A percentile compares a stretch with the other conserved stretches of the same genome.
Evolutionary conservation across 441 rosid genomes (phyloP).

Genomic region (California macrophylla): DNA sequence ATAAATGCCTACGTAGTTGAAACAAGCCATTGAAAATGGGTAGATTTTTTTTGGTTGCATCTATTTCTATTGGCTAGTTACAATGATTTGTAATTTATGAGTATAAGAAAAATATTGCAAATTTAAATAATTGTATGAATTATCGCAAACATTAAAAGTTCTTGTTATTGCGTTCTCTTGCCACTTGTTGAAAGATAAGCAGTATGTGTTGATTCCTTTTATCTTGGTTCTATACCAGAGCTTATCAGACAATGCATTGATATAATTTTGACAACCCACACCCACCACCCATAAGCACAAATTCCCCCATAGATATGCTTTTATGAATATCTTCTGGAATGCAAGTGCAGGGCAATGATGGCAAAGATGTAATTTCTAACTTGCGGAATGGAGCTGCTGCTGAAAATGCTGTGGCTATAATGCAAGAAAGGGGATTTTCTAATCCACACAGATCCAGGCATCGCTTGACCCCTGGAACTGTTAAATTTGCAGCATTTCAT

Average conservation of each 20-base stretch:
- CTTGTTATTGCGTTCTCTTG: neutral
- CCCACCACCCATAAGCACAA: neutral
- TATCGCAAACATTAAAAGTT: neutral
- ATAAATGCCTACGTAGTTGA: too few relatives aligned
- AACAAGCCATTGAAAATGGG: too few relatives aligned
- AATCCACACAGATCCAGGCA: slow-evolving; percentile 70
- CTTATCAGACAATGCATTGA: neutral
- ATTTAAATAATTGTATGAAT: too few relatives aligned
- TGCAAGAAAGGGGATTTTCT: slow-evolving; percentile 76
- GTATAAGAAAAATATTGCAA: too few relatives aligned
- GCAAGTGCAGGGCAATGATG: slow-evolving; percentile 46
- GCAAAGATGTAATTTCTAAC: slow-evolving; percentile 53
- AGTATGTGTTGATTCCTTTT: neutral
- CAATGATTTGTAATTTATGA: too few relatives aligned
- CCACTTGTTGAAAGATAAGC: neutral
- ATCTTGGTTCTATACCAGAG: neutral
- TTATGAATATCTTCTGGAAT: slow-evolving; percentile 6
- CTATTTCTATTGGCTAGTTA: too few relatives aligned
- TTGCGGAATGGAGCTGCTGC: slow-evolving; percentile 73
- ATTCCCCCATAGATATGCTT: neutral
- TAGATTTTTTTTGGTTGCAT: too few relatives aligned
- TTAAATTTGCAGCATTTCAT: slow-evolving; percentile 84
- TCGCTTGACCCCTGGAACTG: slow-evolving; percentile 89
- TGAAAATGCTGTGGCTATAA: slow-evolving; percentile 66
- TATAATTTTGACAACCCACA: neutral